phyloP scores from a whole-genome alignment of 2,329 filamentous ascomycete genomes.

The Westerdykella aurantiaca region DNA sequence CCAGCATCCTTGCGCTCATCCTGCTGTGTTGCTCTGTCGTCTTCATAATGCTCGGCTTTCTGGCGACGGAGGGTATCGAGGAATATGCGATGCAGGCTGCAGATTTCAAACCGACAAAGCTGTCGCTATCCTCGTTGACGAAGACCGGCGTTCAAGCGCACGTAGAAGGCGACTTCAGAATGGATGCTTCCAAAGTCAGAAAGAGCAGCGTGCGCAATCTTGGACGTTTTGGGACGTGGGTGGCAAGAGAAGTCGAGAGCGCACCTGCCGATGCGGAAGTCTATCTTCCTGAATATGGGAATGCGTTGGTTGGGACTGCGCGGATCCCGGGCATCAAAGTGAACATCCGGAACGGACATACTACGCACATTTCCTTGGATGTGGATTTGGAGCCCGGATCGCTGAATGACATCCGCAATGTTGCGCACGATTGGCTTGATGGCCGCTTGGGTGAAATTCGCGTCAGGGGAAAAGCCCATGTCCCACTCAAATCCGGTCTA shows the following conservation, averaged over 20 bases:
- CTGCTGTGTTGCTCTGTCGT: constrained; percentile 59
- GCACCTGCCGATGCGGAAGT: constrained; percentile 67
- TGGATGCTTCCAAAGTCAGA: constrained; percentile 71
- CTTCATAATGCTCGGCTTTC: constrained; percentile 74
- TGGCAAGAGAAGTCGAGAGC: constrained; percentile 70
- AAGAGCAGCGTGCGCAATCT: constrained; percentile 67
- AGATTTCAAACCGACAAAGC: constrained; percentile 72
- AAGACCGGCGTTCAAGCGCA: constrained; percentile 69
- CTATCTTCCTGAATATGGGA: constrained; percentile 75
- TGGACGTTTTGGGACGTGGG: constrained; percentile 72
- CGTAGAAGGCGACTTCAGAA: constrained; percentile 72
- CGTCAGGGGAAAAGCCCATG: constrained; percentile 65
- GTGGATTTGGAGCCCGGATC: constrained; percentile 71
- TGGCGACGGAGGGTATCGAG: constrained; percentile 72
- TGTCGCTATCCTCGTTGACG: constrained; percentile 84
- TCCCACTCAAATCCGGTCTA: constrained; percentile 73
- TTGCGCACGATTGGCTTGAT: constrained; percentile 85
- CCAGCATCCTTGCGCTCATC: constrained; percentile 67
- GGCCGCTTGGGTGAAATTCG: constrained; percentile 67
- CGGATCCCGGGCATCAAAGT: constrained; percentile 69
- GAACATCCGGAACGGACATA: constrained; percentile 69
- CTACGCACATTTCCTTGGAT: constrained; percentile 72
- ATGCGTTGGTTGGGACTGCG: constrained; percentile 71
- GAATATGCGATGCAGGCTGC: constrained; percentile 80
- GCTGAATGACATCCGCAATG: constrained; percentile 66